Evolutionary conservation across 2,329 filamentous ascomycete species (phyloP).

Genomic region (Colletotrichum euphorbiae): DNA sequence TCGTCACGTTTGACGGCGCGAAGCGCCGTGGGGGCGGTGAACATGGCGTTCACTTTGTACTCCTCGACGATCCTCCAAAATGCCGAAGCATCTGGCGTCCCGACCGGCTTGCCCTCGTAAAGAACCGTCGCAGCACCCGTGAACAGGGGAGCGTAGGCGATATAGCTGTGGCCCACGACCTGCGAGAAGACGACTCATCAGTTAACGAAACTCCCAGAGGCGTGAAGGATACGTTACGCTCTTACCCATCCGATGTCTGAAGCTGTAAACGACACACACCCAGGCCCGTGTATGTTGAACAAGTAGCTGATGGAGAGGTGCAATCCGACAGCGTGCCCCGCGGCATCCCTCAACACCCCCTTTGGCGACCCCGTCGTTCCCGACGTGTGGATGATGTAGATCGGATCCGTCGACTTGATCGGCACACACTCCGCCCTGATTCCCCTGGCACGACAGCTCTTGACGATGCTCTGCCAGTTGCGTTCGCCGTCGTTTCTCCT

Average conservation of each 20-base stretch:
- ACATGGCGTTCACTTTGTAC: slow-evolving; percentile 85
- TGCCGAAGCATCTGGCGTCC: slow-evolving; percentile 86
- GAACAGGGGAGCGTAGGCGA: slow-evolving; percentile 88
- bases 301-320: slow-evolving; percentile 85
- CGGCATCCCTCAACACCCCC: slow-evolving; percentile 84
- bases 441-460: slow-evolving; percentile 75
- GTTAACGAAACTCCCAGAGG: background rate
- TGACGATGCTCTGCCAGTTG: slow-evolving; percentile 82
- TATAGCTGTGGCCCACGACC: slow-evolving; percentile 77
- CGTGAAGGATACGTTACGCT: background rate
- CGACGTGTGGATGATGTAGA: slow-evolving; percentile 94
- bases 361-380: slow-evolving; percentile 87
- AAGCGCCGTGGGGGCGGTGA: slow-evolving; percentile 88
- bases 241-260: slow-evolving; percentile 89
- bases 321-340: slow-evolving; percentile 87
- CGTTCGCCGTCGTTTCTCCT: slow-evolving; percentile 75
- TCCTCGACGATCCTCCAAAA: slow-evolving; percentile 91
- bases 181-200: slow-evolving; percentile 1
- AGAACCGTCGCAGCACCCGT: slow-evolving; percentile 87
- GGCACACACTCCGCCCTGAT: slow-evolving; percentile 80
- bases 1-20: slow-evolving; percentile 90
- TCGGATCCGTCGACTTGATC: slow-evolving; percentile 78
- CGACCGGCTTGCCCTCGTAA: slow-evolving; percentile 94
- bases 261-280: slow-evolving; percentile 79
- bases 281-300: slow-evolving; percentile 84